Evolutionary conservation across 805 yeast species (phyloP), one percentile per base, ranked within the genome.

Genomic region (Hanseniaspora meyeri): DNA sequence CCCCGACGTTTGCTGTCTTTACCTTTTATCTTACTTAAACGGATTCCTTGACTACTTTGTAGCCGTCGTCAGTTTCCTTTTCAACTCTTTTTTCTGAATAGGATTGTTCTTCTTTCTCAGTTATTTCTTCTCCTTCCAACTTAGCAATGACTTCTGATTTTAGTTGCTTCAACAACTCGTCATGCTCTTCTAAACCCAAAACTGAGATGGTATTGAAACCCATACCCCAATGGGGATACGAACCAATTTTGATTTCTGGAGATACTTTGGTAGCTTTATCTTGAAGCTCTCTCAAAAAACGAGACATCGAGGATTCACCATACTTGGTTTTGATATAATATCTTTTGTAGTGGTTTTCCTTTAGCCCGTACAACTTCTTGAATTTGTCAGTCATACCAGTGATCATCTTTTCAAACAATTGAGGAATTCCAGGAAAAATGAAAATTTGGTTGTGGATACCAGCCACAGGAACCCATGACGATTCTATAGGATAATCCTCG

Each of bases 391-490:
- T 68, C 65, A 74, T 67, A 1, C 74, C 76, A 9, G 68, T 66
- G 14, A 87, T 64, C 59, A 88, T 70, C 49, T 68, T 68, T 57
- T 75, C 77, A 67, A 86, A 89, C 34, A 88, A 70, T 60, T 78
- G 81, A 0, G 96, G 95, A 10, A 89, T 82, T 0, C 96, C 96
- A 0, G 96, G 96, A 47, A 88, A 73, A 14, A 89, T 77, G 63
- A 79, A 83, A 1, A 87, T 80, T 61, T 81, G 79, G 38, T 77
- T 64, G 49, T 81, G 73, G n/a, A 88, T 71, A 0, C 80, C 79
- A 1, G 87, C 89, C 5, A 87, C 75, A 0, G 96, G 96, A 2
- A 88, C 95, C 96, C 96, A 88, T 14, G 84, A 70, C 14, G 76
- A 73, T 4, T 78, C 80, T 9, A 70, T 61, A 0, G 78, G 71